Evolutionary conservation across 1,139 yeast genomes (phyloP), one percentile per base, ranked within the genome.

Genomic region (Zygosaccharomyces sapae): DNA sequence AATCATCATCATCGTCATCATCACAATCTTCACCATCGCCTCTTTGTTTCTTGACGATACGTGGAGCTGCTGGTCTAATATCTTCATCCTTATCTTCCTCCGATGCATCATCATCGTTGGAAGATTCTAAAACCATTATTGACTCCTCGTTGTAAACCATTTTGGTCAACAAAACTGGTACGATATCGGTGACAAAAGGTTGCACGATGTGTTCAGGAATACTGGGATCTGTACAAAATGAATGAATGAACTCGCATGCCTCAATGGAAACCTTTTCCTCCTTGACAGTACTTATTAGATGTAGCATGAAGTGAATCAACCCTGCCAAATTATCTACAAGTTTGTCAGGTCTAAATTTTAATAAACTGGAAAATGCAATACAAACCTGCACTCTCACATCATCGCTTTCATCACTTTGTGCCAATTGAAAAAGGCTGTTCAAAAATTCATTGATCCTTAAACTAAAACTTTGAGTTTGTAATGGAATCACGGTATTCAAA

Each of bases 101-200:
- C 30, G 69, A 67, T 2, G 80, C 80, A 58, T 85, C 83, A 54
- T 85, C 88, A 45, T 78, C 81, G 61, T 89, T 95, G 7, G 64
- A 57, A n/a, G 62, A 52, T 60, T 86, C 87, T 69, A 89, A 77
- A 52, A 79, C 66, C 51, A 83, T 75, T 34, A 87, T 77, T 55
- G 88, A 95, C 63, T 82, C 86, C 54, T 86, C 95, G 4, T 90
- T 80, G 62, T 87, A 90, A 16, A 86, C 95, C 96, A 94, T 89
- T 52, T 86, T 83, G 33, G 78, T 75, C 44, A 92, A 72, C 38
- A 92, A 70, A 1, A 83, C 80, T 0, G 97, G 97, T 25, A 92
- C 67, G 19, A 92, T 79, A 16, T 70, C 67, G 9, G 73, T 70
- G 46, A 94, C 71, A 57, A 79, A 79, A 1, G 85, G 82, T 41